These are phyloP conservation scores for Apiotrichum sp. DNA, from an alignment of 1,284 basidiomycete species.

Conservation along the genomic window DNA sequence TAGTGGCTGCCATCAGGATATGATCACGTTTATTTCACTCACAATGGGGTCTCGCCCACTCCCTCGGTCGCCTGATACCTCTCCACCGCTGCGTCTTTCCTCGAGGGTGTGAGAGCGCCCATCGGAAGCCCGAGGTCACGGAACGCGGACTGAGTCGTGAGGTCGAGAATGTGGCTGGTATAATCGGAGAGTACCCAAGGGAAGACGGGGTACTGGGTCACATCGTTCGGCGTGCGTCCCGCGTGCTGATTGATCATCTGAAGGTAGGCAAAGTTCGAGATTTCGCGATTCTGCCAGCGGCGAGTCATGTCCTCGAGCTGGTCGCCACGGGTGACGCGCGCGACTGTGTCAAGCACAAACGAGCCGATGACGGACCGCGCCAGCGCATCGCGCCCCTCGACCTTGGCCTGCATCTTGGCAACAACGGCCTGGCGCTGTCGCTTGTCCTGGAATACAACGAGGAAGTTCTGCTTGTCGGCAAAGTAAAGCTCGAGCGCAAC, in stretches of 20 bases:
- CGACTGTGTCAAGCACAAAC: slow-evolving; percentile 43
- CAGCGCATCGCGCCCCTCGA: slow-evolving; percentile 38
- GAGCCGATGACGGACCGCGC: slow-evolving; percentile 41
- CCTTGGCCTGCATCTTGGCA: slow-evolving; percentile 52
- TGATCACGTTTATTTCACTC: no score
- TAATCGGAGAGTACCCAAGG: slow-evolving; percentile 84
- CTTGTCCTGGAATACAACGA: slow-evolving; percentile 70
- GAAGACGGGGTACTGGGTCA: slow-evolving; percentile 92
- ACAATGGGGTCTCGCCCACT: slow-evolving; percentile 73
- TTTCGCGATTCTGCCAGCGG: slow-evolving; percentile 78
- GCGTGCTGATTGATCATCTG: slow-evolving; percentile 82
- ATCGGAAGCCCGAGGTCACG: slow-evolving; percentile 74
- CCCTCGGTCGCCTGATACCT: slow-evolving; percentile 73
- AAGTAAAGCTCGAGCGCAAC: slow-evolving; percentile 90
- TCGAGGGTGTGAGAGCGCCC: slow-evolving; percentile 75
- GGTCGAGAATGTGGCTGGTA: slow-evolving; percentile 64
- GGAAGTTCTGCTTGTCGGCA: slow-evolving; percentile 73
- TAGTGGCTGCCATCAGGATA: slow-evolving; percentile 54
- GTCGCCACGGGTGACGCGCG: slow-evolving; percentile 40
- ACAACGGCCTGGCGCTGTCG: slow-evolving; percentile 60
- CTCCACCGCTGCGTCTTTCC: slow-evolving; percentile 64
- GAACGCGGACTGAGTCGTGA: slow-evolving; percentile 61
- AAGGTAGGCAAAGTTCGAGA: slow-evolving; percentile 83
- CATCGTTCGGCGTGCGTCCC: slow-evolving; percentile 82
- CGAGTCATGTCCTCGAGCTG: slow-evolving; percentile 48